A percentile compares a stretch with the other conserved stretches of the same genome.
These are phyloP conservation scores for Aspergillus piperis DNA, from an alignment of 2,329 filamentous ascomycete species.

Conservation along the genomic window DNA sequence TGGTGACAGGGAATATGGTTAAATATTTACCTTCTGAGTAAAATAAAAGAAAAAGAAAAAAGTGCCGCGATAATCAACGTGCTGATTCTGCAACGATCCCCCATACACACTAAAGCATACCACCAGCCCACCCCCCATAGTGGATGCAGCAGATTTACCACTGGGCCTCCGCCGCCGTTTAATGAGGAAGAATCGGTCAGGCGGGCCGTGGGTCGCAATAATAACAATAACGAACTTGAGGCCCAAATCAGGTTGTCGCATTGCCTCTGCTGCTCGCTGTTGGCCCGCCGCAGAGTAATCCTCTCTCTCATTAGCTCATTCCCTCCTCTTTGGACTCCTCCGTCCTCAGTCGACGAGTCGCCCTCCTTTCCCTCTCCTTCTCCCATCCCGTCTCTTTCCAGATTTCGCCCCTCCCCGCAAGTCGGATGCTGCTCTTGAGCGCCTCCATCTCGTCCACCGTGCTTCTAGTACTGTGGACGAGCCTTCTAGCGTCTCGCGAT, in stretches of 20 bases:
- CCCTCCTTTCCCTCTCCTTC: slow-evolving; percentile 14
- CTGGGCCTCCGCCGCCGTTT: background rate
- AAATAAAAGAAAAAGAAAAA: too few species aligned
- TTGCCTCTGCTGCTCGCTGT: slow-evolving; percentile 7
- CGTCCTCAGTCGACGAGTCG: slow-evolving; percentile 7
- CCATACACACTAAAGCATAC: background rate
- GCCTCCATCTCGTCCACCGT: slow-evolving; percentile 34
- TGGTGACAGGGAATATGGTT: background rate
- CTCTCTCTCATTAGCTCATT: slow-evolving; percentile 12
- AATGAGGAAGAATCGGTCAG: slow-evolving; percentile 16
- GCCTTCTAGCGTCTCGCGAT: slow-evolving; percentile 22
- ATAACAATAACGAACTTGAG: slow-evolving; percentile 10
- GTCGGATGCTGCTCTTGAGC: slow-evolving; percentile 36
- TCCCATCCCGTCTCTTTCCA: slow-evolving; percentile 4
- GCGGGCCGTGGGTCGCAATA: slow-evolving; percentile 22
- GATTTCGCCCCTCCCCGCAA: slow-evolving; percentile 17
- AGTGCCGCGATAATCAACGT: background rate
- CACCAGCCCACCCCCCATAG: background rate
- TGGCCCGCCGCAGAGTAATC: slow-evolving; percentile 9
- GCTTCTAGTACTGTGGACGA: slow-evolving; percentile 35
- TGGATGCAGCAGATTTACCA: background rate
- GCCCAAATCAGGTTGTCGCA: slow-evolving; percentile 19
- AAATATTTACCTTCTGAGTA: too few species aligned
- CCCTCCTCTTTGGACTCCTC: slow-evolving; percentile 12
- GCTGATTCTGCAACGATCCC: background rate